Base-by-base conservation (phyloP, 2,329 filamentous ascomycete genomes). In the Fusarium sp. region DNA sequence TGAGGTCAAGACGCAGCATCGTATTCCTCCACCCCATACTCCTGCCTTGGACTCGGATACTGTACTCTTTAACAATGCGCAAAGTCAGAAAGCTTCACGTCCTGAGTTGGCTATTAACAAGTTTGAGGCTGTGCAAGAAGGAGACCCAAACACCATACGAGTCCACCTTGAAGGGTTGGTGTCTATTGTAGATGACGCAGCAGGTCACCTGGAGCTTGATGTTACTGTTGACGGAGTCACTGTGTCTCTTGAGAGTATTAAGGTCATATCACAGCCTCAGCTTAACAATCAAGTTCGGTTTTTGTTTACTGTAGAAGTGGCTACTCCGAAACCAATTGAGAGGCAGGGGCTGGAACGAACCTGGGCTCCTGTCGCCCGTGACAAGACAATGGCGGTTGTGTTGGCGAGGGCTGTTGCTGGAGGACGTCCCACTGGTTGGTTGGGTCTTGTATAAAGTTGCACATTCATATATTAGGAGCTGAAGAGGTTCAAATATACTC, bases 21-120 rank as follows among this genome's bases (percentile, higher is more conserved):
- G 72, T 7, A 23, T 53, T 2, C 10, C 57, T 36, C 71, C 71
- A 10, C 52, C 37, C 8, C 23, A 47, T n/a, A 71, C 70, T 4
- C 71, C 69, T 3, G 41, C 52, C 3, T 34, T 74, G 2, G 34
- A 4, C 15, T n/a, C 34, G 56, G 37, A 43, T 44, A 28, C 34
- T 16, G 7, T 51, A 11, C 7, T 27, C 16, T 4, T 51, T 5
- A 23, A 8, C 6, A 46, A 46, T 6, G 3, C 7, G 12, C 2
- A 16, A 36, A n/a, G 18, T 5, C 16, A 7, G 15, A 37, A 5
- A 11, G 8, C 16, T n/a, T 2, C 16, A 4, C 47, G 47, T 10
- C 47, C 47, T 1, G 31, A 23, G 47, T 39, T 51, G 47, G 37
- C 30, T 6, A 12, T 51, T 30, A 18, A 16, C 6, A 28, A 16